Conservation (phyloP, 2,329 filamentous ascomycete genomes). For the Neofusicoccum laricinum region DNA sequence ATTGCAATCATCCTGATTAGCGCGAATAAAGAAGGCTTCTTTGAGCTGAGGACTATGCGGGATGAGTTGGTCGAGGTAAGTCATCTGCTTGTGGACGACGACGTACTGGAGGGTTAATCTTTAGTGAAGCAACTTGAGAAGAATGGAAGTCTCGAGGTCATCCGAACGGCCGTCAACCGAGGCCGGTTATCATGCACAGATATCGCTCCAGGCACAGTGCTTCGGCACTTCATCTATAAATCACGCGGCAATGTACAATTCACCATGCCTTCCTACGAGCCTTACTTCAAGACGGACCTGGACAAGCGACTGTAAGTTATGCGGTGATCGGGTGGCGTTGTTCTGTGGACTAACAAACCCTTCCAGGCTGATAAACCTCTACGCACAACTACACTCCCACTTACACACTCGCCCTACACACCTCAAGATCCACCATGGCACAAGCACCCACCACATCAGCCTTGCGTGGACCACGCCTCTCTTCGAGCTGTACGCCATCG, state of each 20-base stretch:
- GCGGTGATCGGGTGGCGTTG: neutral
- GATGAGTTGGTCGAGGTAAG: conserved; percentile 57
- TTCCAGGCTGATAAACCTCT: conserved; percentile 72
- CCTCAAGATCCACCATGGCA: conserved; percentile 80
- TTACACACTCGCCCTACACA: conserved; percentile 83
- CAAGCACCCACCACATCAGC: conserved; percentile 66
- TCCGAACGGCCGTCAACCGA: conserved; percentile 66
- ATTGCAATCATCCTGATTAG: conserved; percentile 93
- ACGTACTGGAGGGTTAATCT: conserved; percentile 20
- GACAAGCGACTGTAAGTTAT: conserved; percentile 57
- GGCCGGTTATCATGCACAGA: conserved; percentile 72
- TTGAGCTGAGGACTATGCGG: conserved; percentile 73
- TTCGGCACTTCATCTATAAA: conserved; percentile 95
- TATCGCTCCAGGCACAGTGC: conserved; percentile 73
- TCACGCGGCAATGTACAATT: conserved; percentile 94
- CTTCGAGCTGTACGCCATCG: conserved; percentile 96
- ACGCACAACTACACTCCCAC: conserved; percentile 78
- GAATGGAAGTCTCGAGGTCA: conserved; percentile 71
- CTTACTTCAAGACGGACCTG: conserved; percentile 61
- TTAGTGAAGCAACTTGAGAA: conserved; percentile 63
- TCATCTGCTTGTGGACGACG: neutral
- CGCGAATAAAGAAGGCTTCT: conserved; percentile 90
- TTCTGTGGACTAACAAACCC: neutral
- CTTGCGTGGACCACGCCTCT: conserved; percentile 87
- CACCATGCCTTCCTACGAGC: conserved; percentile 78